Base-by-base conservation (phyloP, 169 alveolate genomes). In the Eimeria sp. region DNA sequence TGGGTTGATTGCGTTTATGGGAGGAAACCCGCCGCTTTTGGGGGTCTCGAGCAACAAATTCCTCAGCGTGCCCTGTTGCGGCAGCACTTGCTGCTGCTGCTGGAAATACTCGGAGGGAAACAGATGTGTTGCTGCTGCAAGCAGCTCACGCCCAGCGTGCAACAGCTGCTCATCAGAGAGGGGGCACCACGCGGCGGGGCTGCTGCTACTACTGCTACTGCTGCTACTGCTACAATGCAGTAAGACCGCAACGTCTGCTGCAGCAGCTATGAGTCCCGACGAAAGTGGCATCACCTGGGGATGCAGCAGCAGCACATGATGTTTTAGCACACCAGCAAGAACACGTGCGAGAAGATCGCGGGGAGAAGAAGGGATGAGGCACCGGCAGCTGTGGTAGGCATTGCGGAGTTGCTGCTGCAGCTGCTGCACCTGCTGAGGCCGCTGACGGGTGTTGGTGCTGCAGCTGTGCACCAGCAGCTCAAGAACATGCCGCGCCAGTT, bases 281-380 rank as follows among this genome's bases (percentile, higher is more conserved):
- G 63, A 45, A 16, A 86, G 80, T 7, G 93, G 93, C 93, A 86
- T 86, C 61, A 57, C 70, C 43, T 86, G 93, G 82, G 93, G 93
- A 30, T 86, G 93, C 65, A 86, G 65, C 82, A 86, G 93, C 93
- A 86, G 80, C 82, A 86, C 93, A 82, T 43, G 93, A n/a, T 57
- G 82, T 82, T 63, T 63, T 49, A 86, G 82, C 25, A 82, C 93
- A 43, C 49, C 63, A 57, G 76, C 18, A 57, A 86, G 80, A n/a
- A 86, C 30, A 22, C 67, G 82, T 30, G 93, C 27, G 40, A 86
- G 93, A 27, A 86, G 27, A n/a, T 18, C 22, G 76, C 93, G 27
- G 27, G 82, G 82, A 43, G 61, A 45, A 18, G 93, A 57, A 30
- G 72, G 67, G 18, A 67, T 61, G 63, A 63, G 93, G 45, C 93